Base-by-base conservation (phyloP, 306 rosid genomes). In the Prunus mume region DNA sequence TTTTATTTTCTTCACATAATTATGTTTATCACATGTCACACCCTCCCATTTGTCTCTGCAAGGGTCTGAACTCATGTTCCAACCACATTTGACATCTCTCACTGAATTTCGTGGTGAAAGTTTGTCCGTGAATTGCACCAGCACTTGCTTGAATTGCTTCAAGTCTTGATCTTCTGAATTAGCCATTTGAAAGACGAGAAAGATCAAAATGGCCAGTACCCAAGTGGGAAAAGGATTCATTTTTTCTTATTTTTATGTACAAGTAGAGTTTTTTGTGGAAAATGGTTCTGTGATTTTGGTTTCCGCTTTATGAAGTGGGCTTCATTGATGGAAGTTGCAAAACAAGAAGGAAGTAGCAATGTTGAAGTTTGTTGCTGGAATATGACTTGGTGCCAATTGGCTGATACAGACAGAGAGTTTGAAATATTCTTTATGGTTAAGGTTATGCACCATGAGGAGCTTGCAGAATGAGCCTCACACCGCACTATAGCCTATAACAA, bases 11-110 rank as follows among this genome's bases (percentile, higher is more conserved):
- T 22, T 80, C 49, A 88, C 87, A 4, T 10, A 30, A 9, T 71
- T 78, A 34, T 71, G 19, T 9, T 38, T 24, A n/a, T 79, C 17
- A 65, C 90, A 91, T 0, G 0, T n/a, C 41, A 87, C 87, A 50
- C 91, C 96, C 6, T 34, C 38, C 96, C 93, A 90, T 22, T 68
- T 69, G 74, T 72, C 80, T 72, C 12, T 78, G 86, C 96, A 90
- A 1, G 93, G 91, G 64, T 90, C 90, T 47, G 93, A 81, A 43
- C 74, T 52, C 63, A 82, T 78, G 78, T 81, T 88, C 93, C 96
- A 90, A 61, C 96, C 96, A 85, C 76, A 82, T 4, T 22, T 82
- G 30, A 34, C 24, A 69, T 66, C 66, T 79, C 52, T 76, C 34
- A 34, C 55, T 12, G 49, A 65, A 77, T 74, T 80, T 30, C 6